Evolutionary conservation across 2,329 filamentous ascomycete genomes (phyloP).

Genomic region (Penicillium fuscoglaucum): DNA sequence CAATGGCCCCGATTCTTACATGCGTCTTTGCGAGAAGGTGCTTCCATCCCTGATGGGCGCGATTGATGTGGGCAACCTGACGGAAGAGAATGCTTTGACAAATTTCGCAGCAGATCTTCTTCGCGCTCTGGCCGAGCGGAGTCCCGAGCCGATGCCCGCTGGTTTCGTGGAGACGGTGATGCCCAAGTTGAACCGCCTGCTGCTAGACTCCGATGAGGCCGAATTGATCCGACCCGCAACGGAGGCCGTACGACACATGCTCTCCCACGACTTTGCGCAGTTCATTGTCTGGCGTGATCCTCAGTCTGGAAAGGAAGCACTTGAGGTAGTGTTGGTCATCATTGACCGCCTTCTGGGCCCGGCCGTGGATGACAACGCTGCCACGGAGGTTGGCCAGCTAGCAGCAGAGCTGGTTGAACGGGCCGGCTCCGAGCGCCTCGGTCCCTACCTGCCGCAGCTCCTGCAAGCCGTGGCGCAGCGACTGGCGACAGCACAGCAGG

Average conservation of each 20-base stretch:
- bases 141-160: constrained; percentile 77
- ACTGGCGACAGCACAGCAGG: constrained; percentile 76
- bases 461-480: constrained; percentile 85
- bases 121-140: constrained; percentile 76
- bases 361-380: constrained; percentile 84
- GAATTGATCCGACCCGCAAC: constrained; percentile 86
- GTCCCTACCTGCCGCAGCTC: constrained; percentile 84
- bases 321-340: constrained; percentile 86
- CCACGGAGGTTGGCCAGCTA: constrained; percentile 91
- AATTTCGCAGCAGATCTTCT: constrained; percentile 86
- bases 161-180: constrained; percentile 83
- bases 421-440: constrained; percentile 85
- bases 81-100: constrained; percentile 74
- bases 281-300: constrained; percentile 82
- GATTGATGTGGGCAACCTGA: constrained; percentile 83
- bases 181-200: constrained; percentile 79
- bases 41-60: constrained; percentile 84
- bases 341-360: constrained; percentile 87
- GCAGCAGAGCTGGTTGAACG: constrained; percentile 95
- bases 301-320: constrained; percentile 72
- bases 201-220: constrained; percentile 82
- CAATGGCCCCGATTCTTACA: constrained; percentile 66
- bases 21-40: constrained; percentile 78
- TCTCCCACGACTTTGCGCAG: constrained; percentile 86
- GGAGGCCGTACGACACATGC: constrained; percentile 81